Percentiles rank a stretch among this genome's conserved stretches.
Conservation (phyloP, 495 filamentous ascomycete genomes). For the Parachaetomium inaequale region DNA sequence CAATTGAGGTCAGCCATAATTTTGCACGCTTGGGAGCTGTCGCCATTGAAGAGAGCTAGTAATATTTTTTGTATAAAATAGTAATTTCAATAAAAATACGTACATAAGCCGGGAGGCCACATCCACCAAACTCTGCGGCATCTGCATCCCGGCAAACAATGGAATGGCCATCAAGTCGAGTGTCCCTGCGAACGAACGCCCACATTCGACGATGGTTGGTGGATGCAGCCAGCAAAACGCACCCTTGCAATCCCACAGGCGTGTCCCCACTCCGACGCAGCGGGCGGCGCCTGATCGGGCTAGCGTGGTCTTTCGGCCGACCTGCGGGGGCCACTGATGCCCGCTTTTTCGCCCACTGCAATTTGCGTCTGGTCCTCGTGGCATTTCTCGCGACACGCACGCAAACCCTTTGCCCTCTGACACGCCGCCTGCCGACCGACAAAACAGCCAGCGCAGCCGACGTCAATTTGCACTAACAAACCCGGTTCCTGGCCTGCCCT, state of each 20-base stretch:
- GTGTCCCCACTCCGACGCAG: not conserved
- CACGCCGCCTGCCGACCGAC: constrained; percentile 18
- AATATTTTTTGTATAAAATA: too few species aligned
- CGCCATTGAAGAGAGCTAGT: too few species aligned
- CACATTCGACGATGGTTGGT: not conserved
- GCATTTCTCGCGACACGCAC: constrained; percentile 31
- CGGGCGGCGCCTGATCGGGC: not conserved
- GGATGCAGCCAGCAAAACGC: not conserved
- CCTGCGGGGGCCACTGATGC: not conserved
- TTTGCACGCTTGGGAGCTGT: too few species aligned
- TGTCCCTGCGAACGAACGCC: too few species aligned
- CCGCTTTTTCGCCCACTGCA: constrained; percentile 19
- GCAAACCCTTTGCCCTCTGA: constrained; percentile 18
- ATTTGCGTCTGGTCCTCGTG: constrained; percentile 21
- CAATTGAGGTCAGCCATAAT: not conserved
- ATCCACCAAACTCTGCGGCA: too few species aligned
- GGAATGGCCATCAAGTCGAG: too few species aligned
- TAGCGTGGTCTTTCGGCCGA: constrained; percentile 7
- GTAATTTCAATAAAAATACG: too few species aligned
- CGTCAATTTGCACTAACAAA: constrained; percentile 1
- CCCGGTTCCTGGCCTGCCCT: constrained; percentile 2
- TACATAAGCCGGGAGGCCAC: too few species aligned
- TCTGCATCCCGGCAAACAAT: too few species aligned
- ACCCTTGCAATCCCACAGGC: not conserved
- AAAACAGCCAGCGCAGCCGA: constrained; percentile 10